A percentile compares a stretch with the other conserved stretches of the same genome.
phyloP scores from a whole-genome alignment of 257 asterid species.

The Pogostemon cablin region DNA sequence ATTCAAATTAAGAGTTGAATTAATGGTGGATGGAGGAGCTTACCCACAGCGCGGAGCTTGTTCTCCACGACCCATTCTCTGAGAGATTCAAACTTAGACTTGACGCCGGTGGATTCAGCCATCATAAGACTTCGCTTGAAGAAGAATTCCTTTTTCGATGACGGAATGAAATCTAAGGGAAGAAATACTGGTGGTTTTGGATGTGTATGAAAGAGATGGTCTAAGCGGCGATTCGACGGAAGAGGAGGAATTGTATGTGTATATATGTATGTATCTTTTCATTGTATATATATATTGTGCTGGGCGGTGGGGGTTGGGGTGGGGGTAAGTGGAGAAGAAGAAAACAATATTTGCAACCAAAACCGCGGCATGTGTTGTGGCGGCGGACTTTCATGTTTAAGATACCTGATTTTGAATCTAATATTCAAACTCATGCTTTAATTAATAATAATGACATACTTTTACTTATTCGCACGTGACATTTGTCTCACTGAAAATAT shows the following conservation, averaged over 20 bases:
- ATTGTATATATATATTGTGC: too few relatives aligned
- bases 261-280: too few relatives aligned
- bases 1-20: background rate
- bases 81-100: slow-evolving; percentile 34
- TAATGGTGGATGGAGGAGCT: background rate
- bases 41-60: slow-evolving; percentile 58
- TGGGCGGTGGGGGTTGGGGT: too few relatives aligned
- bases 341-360: too few relatives aligned
- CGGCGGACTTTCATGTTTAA: too few relatives aligned
- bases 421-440: too few relatives aligned
- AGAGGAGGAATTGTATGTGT: background rate
- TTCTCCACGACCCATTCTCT: slow-evolving; percentile 48
- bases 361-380: too few relatives aligned
- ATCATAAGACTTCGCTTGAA: slow-evolving; percentile 16
- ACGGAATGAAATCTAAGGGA: background rate
- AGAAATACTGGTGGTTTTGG: background rate
- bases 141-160: background rate
- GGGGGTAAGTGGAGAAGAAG: too few relatives aligned
- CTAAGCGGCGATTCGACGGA: background rate
- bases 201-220: background rate
- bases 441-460: too few relatives aligned
- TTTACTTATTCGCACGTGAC: too few relatives aligned
- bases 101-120: slow-evolving; percentile 37
- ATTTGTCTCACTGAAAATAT: too few relatives aligned
- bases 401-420: too few relatives aligned